These are phyloP conservation scores for Eucalyptus pauciflora DNA, from an alignment of 345 rosid species.

Conservation along the genomic window DNA sequence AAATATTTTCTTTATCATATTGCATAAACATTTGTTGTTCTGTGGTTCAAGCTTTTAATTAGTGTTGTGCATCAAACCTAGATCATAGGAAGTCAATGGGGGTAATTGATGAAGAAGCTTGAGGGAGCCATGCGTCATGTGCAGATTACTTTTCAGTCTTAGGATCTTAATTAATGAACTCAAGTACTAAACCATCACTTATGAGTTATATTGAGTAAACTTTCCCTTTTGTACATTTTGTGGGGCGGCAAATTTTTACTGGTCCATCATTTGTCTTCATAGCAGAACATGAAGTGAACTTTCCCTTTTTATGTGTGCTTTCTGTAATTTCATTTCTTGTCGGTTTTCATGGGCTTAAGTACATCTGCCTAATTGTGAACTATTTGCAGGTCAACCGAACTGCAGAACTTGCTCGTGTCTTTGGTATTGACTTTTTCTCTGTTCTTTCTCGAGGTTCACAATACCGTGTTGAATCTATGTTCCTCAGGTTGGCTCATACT, in stretches of 20 bases:
- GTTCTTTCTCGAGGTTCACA: constrained; percentile 98
- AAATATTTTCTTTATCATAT: neutral
- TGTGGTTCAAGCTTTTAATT: neutral
- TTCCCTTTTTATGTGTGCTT: neutral
- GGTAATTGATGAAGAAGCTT: neutral
- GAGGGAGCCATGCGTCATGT: neutral
- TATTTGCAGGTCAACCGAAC: constrained; percentile 86
- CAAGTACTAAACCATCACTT: neutral
- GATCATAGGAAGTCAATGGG: neutral
- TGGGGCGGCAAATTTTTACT: neutral
- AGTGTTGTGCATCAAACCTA: neutral
- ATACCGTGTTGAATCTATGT: constrained; percentile 96
- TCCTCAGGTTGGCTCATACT: constrained; percentile 87
- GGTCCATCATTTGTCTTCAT: neutral
- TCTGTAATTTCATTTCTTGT: neutral
- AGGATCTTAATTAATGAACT: neutral
- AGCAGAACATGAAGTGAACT: neutral
- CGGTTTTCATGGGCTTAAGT: neutral
- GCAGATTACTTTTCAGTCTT: neutral
- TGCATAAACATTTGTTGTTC: neutral
- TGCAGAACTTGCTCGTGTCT: constrained; percentile 95
- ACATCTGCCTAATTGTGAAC: neutral
- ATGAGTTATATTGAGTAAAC: neutral
- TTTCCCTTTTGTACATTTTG: neutral
- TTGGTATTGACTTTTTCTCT: constrained; percentile 96